Percentiles rank a stretch among this genome's conserved stretches.
These are phyloP conservation scores for Ascochyta rabiei DNA, from an alignment of 2,329 filamentous ascomycete genomes.

Conservation along the genomic window DNA sequence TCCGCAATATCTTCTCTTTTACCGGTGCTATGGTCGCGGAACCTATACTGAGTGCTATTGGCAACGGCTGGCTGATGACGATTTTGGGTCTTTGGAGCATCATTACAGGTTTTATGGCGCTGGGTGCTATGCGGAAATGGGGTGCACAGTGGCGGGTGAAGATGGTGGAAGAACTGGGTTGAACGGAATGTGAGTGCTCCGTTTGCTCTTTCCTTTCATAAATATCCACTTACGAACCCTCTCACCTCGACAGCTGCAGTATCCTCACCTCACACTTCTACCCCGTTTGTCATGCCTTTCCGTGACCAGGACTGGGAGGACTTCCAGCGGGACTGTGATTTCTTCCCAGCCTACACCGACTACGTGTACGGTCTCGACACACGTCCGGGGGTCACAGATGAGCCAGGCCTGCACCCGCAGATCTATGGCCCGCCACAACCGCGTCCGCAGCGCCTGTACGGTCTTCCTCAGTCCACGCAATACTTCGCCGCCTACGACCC, in stretches of 20 bases:
- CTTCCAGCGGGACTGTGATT: slow-evolving; percentile 22
- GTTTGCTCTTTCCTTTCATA: slow-evolving; percentile 7
- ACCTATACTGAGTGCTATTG: slow-evolving; percentile 43
- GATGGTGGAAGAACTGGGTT: slow-evolving; percentile 59
- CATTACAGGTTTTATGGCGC: slow-evolving; percentile 53
- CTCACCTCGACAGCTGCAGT: not conserved
- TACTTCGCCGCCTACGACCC: not conserved
- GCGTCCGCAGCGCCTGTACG: slow-evolving; percentile 3
- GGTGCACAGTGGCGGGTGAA: slow-evolving; percentile 66
- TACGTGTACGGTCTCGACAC: slow-evolving; percentile 26
- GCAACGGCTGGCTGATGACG: slow-evolving; percentile 50
- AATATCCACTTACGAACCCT: not conserved
- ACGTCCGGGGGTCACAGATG: slow-evolving; percentile 15
- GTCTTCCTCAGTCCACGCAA: not conserved
- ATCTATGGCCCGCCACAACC: slow-evolving; percentile 4
- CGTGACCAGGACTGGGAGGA: slow-evolving; percentile 26
- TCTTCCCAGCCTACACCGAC: slow-evolving; percentile 33
- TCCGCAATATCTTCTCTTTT: slow-evolving; percentile 47
- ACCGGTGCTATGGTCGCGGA: slow-evolving; percentile 46
- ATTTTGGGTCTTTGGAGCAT: slow-evolving; percentile 56
- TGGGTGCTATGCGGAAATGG: slow-evolving; percentile 67
- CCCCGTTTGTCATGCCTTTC: slow-evolving; percentile 24
- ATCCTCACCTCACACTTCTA: not conserved
- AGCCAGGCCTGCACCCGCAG: slow-evolving; percentile 26
- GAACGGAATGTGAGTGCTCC: not conserved